Base-by-base conservation (phyloP, 169 alveolate genomes). In the Plasmodium chabaudi region DNA sequence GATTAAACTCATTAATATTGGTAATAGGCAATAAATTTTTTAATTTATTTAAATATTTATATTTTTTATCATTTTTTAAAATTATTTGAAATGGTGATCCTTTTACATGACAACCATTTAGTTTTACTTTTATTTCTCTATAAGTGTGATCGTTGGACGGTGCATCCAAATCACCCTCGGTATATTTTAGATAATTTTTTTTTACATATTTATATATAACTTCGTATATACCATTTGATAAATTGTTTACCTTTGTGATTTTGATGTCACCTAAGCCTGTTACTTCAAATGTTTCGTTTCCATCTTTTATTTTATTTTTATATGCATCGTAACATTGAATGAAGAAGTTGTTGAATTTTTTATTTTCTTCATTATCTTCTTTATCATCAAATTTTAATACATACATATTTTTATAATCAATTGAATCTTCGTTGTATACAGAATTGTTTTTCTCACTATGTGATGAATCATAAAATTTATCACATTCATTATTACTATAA, bases 241-340 rank as follows among this genome's bases (percentile, higher is more conserved):
- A 57, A 49, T 92, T 88, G 10, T 88, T 60, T 27, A 92, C 65
- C 67, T 88, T 87, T 46, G 64, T 88, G 15, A 92, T 69, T 71
- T 92, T 87, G 51, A 92, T 69, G 17, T 86, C 91, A 13, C 94
- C 94, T 5, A 92, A 51, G 0, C 92, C 89, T n/a, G 21, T 44
- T 44, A 88, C 89, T 25, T 92, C 93, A 70, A 57, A 92, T 10
- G 65, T 49, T 12, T 87, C 93, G 6, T 88, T 88, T 39, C 94
- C 94, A 21, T 64, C 72, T 51, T 39, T 51, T 39, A 86, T 72
- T 56, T 64, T 82, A 61, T 92, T 92, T 21, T 60, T 23, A 49
- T 82, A 82, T n/a, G 90, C 90, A 61, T 82, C 90, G 61, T 82
- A 82, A 42, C 90, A 53, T n/a, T 82, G 86, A 49, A 82, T 82